A percentile compares a stretch with the other conserved stretches of the same genome.
These are phyloP conservation scores for Lophiostoma macrostomum DNA, from an alignment of 495 filamentous ascomycete genomes.

Conservation along the genomic window DNA sequence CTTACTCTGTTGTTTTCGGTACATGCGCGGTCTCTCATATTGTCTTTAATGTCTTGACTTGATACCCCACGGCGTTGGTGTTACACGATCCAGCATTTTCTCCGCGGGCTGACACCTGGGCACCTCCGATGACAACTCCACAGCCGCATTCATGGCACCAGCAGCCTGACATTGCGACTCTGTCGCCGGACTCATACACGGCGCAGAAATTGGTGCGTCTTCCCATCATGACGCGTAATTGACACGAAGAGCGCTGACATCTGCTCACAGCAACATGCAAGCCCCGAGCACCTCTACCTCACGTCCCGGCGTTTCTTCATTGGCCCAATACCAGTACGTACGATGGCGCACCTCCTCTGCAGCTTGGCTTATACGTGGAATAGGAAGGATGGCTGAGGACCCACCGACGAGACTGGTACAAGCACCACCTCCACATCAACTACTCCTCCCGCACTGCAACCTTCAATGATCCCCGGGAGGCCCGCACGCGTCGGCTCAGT, in stretches of 20 bases:
- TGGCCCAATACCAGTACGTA: slow-evolving; percentile 56
- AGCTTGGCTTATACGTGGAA: slow-evolving; percentile 1
- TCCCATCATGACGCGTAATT: neutral
- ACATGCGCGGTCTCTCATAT: too few relatives aligned
- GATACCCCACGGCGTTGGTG: neutral
- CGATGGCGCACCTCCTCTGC: neutral
- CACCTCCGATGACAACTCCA: slow-evolving; percentile 14
- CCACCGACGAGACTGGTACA: slow-evolving; percentile 64
- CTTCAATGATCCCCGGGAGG: slow-evolving; percentile 49
- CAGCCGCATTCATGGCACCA: slow-evolving; percentile 29
- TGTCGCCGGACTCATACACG: slow-evolving; percentile 38
- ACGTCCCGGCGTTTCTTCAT: slow-evolving; percentile 65
- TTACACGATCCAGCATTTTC: neutral
- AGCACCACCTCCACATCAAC: slow-evolving; percentile 52
- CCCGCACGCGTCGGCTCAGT: slow-evolving; percentile 43
- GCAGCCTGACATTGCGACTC: slow-evolving; percentile 26
- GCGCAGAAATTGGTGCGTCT: slow-evolving; percentile 51
- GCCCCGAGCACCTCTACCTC: slow-evolving; percentile 59
- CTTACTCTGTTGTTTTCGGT: too few relatives aligned
- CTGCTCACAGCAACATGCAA: slow-evolving; percentile 55
- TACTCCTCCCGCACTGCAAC: slow-evolving; percentile 57
- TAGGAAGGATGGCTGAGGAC: slow-evolving; percentile 62
- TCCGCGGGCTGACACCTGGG: neutral
- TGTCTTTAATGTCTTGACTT: neutral
- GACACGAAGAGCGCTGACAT: neutral